Percentiles rank a stretch among this genome's conserved stretches.
Conservation (phyloP, 2,329 filamentous ascomycete species). For the Neoarthrinium moseri region DNA sequence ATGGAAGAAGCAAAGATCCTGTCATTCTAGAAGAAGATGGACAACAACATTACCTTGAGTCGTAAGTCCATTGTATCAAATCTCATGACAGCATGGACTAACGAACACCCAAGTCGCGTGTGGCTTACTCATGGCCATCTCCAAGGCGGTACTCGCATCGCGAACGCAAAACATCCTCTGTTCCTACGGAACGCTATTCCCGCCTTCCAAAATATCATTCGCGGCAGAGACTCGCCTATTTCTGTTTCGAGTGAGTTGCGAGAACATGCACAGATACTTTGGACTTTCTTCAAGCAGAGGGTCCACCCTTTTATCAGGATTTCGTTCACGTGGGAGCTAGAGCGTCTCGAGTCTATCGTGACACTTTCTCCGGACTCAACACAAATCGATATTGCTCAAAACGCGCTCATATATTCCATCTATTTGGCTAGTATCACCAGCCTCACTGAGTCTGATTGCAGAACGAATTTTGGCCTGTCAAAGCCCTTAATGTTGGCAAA, state of each 20-base stretch:
- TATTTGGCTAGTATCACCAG: background rate
- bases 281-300: background rate
- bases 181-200: background rate
- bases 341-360: background rate
- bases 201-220: background rate
- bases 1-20: background rate
- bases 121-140: slow-evolving; percentile 1
- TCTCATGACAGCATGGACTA: background rate
- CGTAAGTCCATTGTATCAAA: background rate
- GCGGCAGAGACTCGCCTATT: background rate
- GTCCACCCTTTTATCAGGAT: slow-evolving; percentile 1
- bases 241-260: background rate
- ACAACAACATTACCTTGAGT: slow-evolving; percentile 1
- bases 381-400: background rate
- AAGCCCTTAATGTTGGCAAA: background rate
- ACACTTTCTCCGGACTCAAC: background rate
- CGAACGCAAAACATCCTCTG: background rate
- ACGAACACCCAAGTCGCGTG: background rate
- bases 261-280: background rate
- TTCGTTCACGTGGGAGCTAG: background rate
- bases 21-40: slow-evolving; percentile 1
- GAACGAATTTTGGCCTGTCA: background rate
- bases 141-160: background rate
- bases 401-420: background rate
- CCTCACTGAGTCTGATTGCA: background rate